Evolutionary conservation across 208 protist genomes (phyloP).

Genomic region (Trypanosomatidae sp.): DNA sequence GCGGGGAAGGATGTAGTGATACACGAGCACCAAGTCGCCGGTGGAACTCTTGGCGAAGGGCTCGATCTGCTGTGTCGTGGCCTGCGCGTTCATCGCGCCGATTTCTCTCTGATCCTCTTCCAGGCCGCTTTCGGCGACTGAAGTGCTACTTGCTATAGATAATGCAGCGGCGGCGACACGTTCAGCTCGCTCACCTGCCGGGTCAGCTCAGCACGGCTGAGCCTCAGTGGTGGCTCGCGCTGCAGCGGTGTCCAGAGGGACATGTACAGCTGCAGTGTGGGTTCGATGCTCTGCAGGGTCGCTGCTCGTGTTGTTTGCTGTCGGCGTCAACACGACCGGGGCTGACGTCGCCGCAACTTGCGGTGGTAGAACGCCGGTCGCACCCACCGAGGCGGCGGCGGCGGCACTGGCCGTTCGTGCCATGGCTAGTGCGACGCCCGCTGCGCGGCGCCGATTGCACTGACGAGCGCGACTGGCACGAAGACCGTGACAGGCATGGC

Average conservation of each 20-base stretch:
- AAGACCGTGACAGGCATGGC: neutral
- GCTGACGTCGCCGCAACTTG: neutral
- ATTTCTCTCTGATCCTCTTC: slow-evolving; percentile 39
- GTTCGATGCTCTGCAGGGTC: slow-evolving; percentile 11
- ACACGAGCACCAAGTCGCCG: slow-evolving; percentile 69
- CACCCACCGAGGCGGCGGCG: neutral
- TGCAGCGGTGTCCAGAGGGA: slow-evolving; percentile 76
- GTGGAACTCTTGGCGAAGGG: slow-evolving; percentile 79
- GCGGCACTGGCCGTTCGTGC: neutral
- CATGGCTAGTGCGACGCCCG: neutral
- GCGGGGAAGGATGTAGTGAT: slow-evolving; percentile 64
- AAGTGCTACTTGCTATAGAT: slow-evolving; percentile 65
- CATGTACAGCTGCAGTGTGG: slow-evolving; percentile 80
- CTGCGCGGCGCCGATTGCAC: neutral
- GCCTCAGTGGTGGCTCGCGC: slow-evolving; percentile 34
- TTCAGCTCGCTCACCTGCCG: slow-evolving; percentile 43
- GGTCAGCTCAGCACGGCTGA: slow-evolving; percentile 31
- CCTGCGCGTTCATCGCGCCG: slow-evolving; percentile 58
- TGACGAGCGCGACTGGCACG: neutral
- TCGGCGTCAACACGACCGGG: neutral
- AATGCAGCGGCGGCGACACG: slow-evolving; percentile 55
- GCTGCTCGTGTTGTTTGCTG: neutral
- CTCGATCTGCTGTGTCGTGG: slow-evolving; percentile 49
- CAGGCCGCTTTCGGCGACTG: slow-evolving; percentile 50
- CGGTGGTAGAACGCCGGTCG: neutral